These are phyloP conservation scores for Penicillium canescens DNA, from an alignment of 495 filamentous ascomycete genomes.

Conservation along the genomic window DNA sequence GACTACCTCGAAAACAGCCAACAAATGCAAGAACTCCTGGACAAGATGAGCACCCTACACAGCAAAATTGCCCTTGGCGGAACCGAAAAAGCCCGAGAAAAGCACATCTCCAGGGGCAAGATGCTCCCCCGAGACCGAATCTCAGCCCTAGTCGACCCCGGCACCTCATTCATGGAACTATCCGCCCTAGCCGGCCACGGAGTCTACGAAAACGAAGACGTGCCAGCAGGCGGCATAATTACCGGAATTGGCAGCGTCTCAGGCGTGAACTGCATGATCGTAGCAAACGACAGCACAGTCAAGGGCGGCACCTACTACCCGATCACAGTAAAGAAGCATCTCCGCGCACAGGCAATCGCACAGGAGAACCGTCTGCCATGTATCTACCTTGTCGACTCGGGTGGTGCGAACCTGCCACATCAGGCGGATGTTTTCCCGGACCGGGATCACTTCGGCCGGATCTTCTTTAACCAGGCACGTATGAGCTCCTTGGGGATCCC, in stretches of 20 bases:
- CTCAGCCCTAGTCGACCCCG: conserved; percentile 82
- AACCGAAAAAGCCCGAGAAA: conserved; percentile 79
- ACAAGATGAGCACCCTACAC: conserved; percentile 67
- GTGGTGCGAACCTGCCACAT: conserved; percentile 93
- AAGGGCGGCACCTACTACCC: conserved; percentile 99
- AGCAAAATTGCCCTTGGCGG: conserved; percentile 72
- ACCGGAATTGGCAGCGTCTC: conserved; percentile 90
- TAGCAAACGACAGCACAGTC: conserved; percentile 96
- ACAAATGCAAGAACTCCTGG: conserved; percentile 73
- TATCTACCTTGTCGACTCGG: conserved; percentile 95
- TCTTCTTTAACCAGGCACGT: conserved; percentile 98
- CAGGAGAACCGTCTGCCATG: conserved; percentile 85
- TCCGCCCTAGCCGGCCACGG: conserved; percentile 84
- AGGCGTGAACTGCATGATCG: conserved; percentile 89
- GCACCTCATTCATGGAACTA: conserved; percentile 88
- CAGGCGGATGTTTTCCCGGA: conserved; percentile 98
- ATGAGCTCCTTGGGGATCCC: conserved; percentile 81
- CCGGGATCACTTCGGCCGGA: conserved; percentile 91
- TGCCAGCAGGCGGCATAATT: conserved; percentile 86
- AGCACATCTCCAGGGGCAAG: conserved; percentile 85
- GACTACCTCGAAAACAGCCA: conserved; percentile 81
- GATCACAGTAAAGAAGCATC: conserved; percentile 96
- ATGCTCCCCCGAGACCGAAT: conserved; percentile 94
- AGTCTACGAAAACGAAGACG: conserved; percentile 83
- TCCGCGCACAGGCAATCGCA: conserved; percentile 88